Conservation (phyloP, 345 rosid species). For the Cardamine chenopodiifolia region DNA sequence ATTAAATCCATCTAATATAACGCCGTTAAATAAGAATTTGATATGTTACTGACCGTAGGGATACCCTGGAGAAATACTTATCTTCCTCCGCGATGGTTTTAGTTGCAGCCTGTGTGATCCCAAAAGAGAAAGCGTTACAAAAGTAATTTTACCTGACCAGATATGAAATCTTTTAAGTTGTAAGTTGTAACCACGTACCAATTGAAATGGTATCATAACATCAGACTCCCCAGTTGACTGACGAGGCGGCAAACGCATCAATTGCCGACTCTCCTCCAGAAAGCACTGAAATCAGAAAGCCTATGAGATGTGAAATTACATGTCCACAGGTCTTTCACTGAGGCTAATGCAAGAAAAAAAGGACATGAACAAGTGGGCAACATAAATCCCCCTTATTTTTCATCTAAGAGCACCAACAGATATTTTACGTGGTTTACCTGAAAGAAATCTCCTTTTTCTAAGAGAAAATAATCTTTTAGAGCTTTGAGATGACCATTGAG, state of each 20-base stretch:
- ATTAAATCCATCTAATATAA: conserved; percentile 6
- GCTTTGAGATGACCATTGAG: conserved; percentile 95
- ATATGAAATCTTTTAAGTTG: neutral
- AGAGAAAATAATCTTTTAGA: conserved; percentile 89
- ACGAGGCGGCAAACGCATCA: conserved; percentile 97
- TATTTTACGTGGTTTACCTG: conserved; percentile 57
- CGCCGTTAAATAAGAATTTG: neutral
- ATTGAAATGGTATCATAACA: conserved; percentile 92
- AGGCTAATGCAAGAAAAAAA: neutral
- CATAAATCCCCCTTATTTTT: conserved; percentile 3
- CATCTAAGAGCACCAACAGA: neutral
- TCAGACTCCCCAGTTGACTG: conserved; percentile 98
- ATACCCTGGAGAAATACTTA: conserved; percentile 79
- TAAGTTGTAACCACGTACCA: conserved; percentile 57
- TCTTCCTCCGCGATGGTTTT: conserved; percentile 94
- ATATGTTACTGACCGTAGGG: conserved; percentile 64
- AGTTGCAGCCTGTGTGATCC: conserved; percentile 78
- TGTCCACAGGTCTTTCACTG: conserved; percentile 4
- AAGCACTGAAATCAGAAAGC: conserved; percentile 64
- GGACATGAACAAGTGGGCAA: conserved; percentile 2
- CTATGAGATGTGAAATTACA: conserved; percentile 20
- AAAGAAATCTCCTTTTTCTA: conserved; percentile 97
- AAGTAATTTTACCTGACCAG: neutral
- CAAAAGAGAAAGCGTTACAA: conserved; percentile 25
- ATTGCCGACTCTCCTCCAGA: conserved; percentile 90